phyloP scores from a whole-genome alignment of 495 filamentous ascomycete species.

The Hypoxylon lienhwacheense region DNA sequence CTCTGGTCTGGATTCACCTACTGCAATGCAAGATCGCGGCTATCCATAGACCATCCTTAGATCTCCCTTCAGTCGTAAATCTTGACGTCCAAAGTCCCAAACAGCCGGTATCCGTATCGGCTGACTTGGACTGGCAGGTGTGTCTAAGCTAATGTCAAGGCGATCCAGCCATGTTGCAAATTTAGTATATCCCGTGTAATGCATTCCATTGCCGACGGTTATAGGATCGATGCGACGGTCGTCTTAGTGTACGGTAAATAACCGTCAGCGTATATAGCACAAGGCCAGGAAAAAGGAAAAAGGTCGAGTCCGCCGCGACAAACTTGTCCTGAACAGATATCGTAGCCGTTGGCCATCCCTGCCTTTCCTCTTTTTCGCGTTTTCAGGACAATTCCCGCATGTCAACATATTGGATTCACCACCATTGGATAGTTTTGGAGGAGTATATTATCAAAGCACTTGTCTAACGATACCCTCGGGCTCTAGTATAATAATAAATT shows the following conservation, averaged over 20 bases:
- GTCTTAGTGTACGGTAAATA: background rate
- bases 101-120: background rate
- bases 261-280: background rate
- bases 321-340: background rate
- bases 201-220: background rate
- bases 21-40: conserved; percentile 24
- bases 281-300: background rate
- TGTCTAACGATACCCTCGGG: no score
- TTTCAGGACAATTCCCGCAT: no score
- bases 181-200: conserved; percentile 3
- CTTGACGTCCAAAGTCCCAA: conserved; percentile 12
- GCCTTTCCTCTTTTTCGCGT: no score
- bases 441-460: no score
- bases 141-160: conserved; percentile 12
- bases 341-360: no score
- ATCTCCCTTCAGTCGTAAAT: background rate
- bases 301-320: background rate
- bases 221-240: background rate
- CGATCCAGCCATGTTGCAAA: conserved; percentile 1
- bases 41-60: no score
- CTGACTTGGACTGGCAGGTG: background rate
- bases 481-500: no score
- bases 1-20: conserved; percentile 9
- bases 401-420: no score
- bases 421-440: no score